Percentiles rank a stretch among this genome's conserved stretches.
phyloP scores from a whole-genome alignment of 108 stramenopile genomes.

The Cyclotella atomus region DNA sequence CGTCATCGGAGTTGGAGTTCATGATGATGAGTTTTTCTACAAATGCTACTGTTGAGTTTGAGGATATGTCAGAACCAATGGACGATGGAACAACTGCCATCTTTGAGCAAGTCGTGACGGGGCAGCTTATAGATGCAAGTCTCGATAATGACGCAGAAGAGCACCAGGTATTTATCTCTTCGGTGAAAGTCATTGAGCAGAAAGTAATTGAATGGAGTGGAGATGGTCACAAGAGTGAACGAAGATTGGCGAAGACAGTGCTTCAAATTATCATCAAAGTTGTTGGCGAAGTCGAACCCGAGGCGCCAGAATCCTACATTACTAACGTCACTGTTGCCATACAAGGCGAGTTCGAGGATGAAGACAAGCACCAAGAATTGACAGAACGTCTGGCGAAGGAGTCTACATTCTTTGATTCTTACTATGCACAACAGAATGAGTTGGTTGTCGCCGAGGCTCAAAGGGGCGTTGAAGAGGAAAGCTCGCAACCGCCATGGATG shows the following conservation, averaged over 20 bases:
- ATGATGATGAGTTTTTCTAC: constrained; percentile 6
- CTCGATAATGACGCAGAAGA: not conserved
- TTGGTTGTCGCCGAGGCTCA: constrained; percentile 8
- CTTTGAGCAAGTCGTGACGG: constrained; percentile 19
- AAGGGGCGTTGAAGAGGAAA: not conserved
- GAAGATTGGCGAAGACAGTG: not conserved
- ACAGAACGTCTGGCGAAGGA: constrained; percentile 6
- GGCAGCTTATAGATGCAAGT: constrained; percentile 9
- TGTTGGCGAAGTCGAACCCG: constrained; percentile 5
- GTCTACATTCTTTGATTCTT: constrained; percentile 11
- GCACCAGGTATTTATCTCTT: constrained; percentile 1
- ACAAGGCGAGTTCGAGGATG: constrained; percentile 4
- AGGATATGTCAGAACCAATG: constrained; percentile 10
- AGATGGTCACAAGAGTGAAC: not conserved
- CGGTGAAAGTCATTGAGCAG: constrained; percentile 7
- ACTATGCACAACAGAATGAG: constrained; percentile 9
- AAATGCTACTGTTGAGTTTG: constrained; percentile 6
- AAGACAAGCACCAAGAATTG: constrained; percentile 3
- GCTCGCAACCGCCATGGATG: not conserved
- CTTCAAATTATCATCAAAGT: not conserved
- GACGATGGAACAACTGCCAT: not conserved
- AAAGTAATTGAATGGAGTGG: not conserved
- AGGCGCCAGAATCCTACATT: not conserved
- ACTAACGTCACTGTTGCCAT: not conserved
- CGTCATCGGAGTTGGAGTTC: not conserved